These are phyloP conservation scores for Psilocybe tampanensis DNA, from an alignment of 768 basidiomycete genomes.

Conservation along the genomic window DNA sequence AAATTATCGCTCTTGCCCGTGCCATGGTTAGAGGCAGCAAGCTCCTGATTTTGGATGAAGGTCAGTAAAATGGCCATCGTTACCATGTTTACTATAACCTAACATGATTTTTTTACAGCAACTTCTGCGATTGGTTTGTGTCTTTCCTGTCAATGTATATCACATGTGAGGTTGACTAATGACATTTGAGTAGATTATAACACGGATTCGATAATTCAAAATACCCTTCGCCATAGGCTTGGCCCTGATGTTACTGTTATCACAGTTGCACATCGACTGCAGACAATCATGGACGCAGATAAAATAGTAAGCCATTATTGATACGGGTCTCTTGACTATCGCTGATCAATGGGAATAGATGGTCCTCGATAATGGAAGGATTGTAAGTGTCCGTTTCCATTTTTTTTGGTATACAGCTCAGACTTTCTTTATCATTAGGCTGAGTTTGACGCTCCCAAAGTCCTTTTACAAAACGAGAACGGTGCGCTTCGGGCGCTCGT, in stretches of 20 bases:
- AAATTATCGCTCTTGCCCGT: slow-evolving; percentile 66
- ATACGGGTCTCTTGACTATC: slow-evolving; percentile 17
- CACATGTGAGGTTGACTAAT: background rate
- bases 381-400: slow-evolving; percentile 34
- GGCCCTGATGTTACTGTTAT: slow-evolving; percentile 59
- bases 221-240: slow-evolving; percentile 67
- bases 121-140: slow-evolving; percentile 50
- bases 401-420: too few relatives aligned
- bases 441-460: slow-evolving; percentile 20
- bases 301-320: slow-evolving; percentile 40
- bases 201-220: slow-evolving; percentile 71
- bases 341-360: slow-evolving; percentile 31
- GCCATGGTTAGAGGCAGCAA: slow-evolving; percentile 61
- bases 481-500: slow-evolving; percentile 21
- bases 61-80: slow-evolving; percentile 24
- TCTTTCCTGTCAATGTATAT: background rate
- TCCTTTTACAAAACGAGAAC: slow-evolving; percentile 12
- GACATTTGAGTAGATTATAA: slow-evolving; percentile 42
- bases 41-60: slow-evolving; percentile 65
- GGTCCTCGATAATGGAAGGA: slow-evolving; percentile 53
- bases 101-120: slow-evolving; percentile 22
- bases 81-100: background rate
- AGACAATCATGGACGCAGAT: slow-evolving; percentile 71
- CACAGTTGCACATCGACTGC: slow-evolving; percentile 70
- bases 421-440: slow-evolving; percentile 18